Evolutionary conservation across 768 basidiomycete species (phyloP), one percentile per base, ranked within the genome.

Genomic region (Saitozyma podzolica): DNA sequence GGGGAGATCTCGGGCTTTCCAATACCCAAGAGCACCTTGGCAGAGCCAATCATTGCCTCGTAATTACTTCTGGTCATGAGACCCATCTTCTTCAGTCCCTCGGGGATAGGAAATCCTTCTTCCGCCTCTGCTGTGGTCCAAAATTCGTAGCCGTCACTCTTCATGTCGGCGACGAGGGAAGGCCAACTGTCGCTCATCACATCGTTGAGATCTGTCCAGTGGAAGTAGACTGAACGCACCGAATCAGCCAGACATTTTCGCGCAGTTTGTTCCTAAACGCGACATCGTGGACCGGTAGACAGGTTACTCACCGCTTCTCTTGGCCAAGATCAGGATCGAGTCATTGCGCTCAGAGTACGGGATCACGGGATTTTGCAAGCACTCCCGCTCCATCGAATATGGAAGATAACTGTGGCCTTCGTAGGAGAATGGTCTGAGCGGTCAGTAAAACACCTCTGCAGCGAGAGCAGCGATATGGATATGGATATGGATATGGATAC

Each of bases 1-100:
- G 76, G 76, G 57, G 68, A 70, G 60, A 75, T 72, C n/a, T 53
- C 50, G 17, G 76, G 76, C 14, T 56, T 43, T 41, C 76, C 76
- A 39, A 77, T 70, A 0, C 76, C 76, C 6, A 77, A 54, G 62
- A 77, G 56, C 14, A 65, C 68, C 52, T 72, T 75, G 17, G 66
- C 69, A 17, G 50, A 59, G 2, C 66, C 66, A 10, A 77, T 63
- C 48, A 74, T 42, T 11, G 59, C 53, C 48, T 69, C 67, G 42
- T 74, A 77, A 16, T 64, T 50, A 17, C 54, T 59, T 49, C 61
- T 58, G 3, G 51, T 59, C 53, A 70, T 67, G 37, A 41, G 19
- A 8, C 74, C 74, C 40, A 70, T 52, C 11, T 56, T 45, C 5
- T 47, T 57, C 20, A 77, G 54, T 0, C 70, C 72, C 16, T 73